A percentile compares a stretch with the other conserved stretches of the same genome.
Evolutionary conservation across 164 flowering plant genomes (phyloP).

Genomic region (Aristolochia fimbriata): DNA sequence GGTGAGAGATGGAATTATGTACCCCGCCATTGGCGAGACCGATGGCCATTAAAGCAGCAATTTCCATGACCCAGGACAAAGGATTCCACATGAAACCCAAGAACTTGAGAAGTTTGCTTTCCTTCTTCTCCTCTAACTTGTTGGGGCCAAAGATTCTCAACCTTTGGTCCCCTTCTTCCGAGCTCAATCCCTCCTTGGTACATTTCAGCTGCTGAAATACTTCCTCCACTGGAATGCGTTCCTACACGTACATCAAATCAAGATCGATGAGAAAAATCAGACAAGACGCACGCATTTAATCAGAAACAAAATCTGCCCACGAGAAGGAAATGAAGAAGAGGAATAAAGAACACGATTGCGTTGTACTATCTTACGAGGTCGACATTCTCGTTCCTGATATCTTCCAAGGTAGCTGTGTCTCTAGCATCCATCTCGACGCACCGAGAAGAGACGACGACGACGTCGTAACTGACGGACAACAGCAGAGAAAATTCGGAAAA

Average conservation of each 20-base stretch:
- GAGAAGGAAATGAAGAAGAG: too few species aligned
- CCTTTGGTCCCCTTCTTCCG: constrained; percentile 17
- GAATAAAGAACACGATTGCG: too few species aligned
- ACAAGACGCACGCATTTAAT: neutral
- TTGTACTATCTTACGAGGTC: constrained; percentile 2
- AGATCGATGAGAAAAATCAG: neutral
- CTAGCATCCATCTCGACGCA: neutral
- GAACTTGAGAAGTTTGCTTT: constrained; percentile 21
- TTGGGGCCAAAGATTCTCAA: constrained; percentile 22
- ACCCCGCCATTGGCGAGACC: constrained; percentile 23
- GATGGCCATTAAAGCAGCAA: constrained; percentile 23
- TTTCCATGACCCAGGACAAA: constrained; percentile 24
- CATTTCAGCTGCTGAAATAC: constrained; percentile 23
- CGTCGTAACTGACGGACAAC: too few species aligned
- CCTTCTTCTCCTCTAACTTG: constrained; percentile 25
- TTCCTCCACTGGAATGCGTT: constrained; percentile 18
- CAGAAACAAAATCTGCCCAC: too few species aligned
- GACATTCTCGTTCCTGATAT: constrained; percentile 7
- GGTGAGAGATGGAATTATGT: neutral
- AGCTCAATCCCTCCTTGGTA: constrained; percentile 16
- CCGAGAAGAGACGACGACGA: too few species aligned
- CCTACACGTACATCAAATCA: constrained; percentile 1
- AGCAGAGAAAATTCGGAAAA: too few species aligned
- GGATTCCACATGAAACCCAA: constrained; percentile 28
- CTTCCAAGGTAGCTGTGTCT: neutral